Conservation (phyloP, 768 basidiomycete species). For the Candolleomyces aberdarensis region DNA sequence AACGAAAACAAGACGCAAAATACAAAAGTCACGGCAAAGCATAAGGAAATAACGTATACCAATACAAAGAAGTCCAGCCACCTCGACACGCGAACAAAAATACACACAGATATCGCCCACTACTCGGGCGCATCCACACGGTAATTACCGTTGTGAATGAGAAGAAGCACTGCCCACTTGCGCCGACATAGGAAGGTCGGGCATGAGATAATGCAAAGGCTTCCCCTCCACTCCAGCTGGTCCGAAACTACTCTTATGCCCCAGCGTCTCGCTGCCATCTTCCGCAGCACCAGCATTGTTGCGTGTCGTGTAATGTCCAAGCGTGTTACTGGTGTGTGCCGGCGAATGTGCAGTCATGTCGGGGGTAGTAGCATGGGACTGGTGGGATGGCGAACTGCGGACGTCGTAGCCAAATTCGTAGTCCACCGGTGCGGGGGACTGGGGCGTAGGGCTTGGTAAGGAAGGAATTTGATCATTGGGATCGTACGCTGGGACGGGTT, state of each 20-base stretch:
- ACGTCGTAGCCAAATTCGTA: not conserved
- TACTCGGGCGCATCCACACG: no score
- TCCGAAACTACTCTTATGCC: slow-evolving; percentile 45
- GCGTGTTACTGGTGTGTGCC: not conserved
- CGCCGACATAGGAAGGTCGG: slow-evolving; percentile 44
- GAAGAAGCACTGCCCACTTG: not conserved
- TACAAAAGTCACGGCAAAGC: no score
- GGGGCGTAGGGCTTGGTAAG: slow-evolving; percentile 12
- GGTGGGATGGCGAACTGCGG: slow-evolving; percentile 3
- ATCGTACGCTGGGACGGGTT: slow-evolving; percentile 57
- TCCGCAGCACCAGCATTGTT: slow-evolving; percentile 9
- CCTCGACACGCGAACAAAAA: no score
- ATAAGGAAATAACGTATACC: no score
- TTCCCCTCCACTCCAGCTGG: slow-evolving; percentile 32
- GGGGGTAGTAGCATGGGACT: slow-evolving; percentile 9
- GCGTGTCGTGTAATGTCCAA: slow-evolving; percentile 26
- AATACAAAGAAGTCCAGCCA: no score
- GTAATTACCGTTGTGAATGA: not conserved
- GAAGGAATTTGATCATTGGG: slow-evolving; percentile 14
- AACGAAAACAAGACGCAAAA: no score
- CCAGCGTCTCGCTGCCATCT: slow-evolving; percentile 19
- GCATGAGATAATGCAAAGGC: slow-evolving; percentile 56
- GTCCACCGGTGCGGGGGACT: slow-evolving; percentile 4
- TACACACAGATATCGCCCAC: no score
- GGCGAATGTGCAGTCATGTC: not conserved